Evolutionary conservation across 768 basidiomycete genomes (phyloP), one percentile per base, ranked within the genome.

Genomic region (Pholiota microspora): DNA sequence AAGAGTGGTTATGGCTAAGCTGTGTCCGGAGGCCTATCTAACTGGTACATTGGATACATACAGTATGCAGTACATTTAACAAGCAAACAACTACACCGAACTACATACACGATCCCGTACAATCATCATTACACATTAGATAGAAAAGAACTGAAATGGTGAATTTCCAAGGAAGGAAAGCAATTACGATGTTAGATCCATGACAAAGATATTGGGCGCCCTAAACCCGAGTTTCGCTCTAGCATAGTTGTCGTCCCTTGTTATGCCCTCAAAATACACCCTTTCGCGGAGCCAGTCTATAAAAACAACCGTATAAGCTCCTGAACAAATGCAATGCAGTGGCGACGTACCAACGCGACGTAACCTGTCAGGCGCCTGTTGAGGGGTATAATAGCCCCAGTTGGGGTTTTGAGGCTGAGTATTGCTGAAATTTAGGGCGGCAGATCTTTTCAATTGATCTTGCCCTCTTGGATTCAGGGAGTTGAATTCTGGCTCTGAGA

Each of bases 231-330:
- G 80, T 5, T 89, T 79, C 7, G 73, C 65, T 24, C 69, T 59
- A 1, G 78, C 73, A 60, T 92, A 92, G 7, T 61, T 63, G 59
- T 90, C 88, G 58, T 86, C 80, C 64, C 75, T 81, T 9, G 59
- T 59, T 53, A 93, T 61, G 13, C 78, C 76, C 55, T 92, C 89
- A 55, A 92, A 91, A 67, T 77, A 89, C 18, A 79, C 74, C 51
- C 79, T 77, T 51, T 92, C 91, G 40, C 86, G 79, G 16, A 92
- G 77, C 88, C 89, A 92, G 62, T 92, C 90, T 90, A 53, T 42
- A 42, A 42, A 23, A 38, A 23, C 2, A 42, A 9, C 9, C 23
- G 2, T 16, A 3, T 42, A 7, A 42, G 40, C 21, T 21, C 21
- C 7, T 23, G 18, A 12, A 3, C 24, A 8, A 27, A 16, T 25